Evolutionary conservation across 768 basidiomycete species (phyloP), one percentile per base, ranked within the genome.

Genomic region (Pisolithus marmoratus): DNA sequence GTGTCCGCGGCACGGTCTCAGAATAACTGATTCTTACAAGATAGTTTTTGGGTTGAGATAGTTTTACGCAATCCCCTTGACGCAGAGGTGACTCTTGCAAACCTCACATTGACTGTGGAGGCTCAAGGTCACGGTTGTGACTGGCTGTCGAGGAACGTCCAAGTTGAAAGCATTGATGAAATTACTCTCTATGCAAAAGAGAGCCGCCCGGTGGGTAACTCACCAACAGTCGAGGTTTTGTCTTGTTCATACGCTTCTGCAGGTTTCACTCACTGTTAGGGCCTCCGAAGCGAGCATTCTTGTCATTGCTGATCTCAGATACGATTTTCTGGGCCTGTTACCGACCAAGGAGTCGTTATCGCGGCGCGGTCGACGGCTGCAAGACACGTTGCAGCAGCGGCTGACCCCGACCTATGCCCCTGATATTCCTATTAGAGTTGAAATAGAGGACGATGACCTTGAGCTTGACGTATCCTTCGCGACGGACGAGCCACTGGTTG

Each of bases 11-110:
- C 20, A 42, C 9, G 17, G 24, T n/a, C 34, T 5, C 43, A 8
- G 19, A 23, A 42, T 44, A 53, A 31, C 53, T 56, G 44, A 50
- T 46, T 31, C 42, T 40, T 26, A 54, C 22, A 54, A 92, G 90
- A 92, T 66, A 66, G 71, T 2, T 90, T 92, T 58, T 90, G 84
- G 83, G 72, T 91, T 37, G 88, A 92, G 57, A 58, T 93, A 23
- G 74, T 73, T 5, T 46, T 93, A 53, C 74, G 69, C 44, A 93
- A 93, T 62, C 88, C 89, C 17, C 66, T 93, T 38, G 78, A 87
- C 54, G 74, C 85, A 6, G 88, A 89, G 48, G 74, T 93, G n/a
- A 81, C 75, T 47, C 62, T 93, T 22, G 74, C 81, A 0, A 75
- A 84, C 52, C 54, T 91, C 49, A 81, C 84, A 0, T 64, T 89